Base-by-base conservation (phyloP, 768 basidiomycete genomes). In the Piloderma croceum region DNA sequence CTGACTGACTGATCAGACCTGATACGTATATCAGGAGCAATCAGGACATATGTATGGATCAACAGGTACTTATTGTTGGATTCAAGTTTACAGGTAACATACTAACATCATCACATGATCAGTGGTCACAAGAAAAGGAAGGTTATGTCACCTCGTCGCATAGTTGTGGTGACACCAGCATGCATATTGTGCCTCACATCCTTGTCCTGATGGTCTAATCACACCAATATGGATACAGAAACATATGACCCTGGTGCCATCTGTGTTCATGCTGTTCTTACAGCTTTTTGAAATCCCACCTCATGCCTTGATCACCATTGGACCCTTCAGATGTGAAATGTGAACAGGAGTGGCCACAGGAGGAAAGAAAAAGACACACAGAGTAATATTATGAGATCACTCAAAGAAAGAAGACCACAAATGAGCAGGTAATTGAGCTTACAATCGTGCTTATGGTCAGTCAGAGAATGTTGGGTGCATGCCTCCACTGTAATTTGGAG, bases 201-300 rank as follows among this genome's bases (percentile, higher is more conserved):
- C 94, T 6, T 77, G 90, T 60, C 96, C 96, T 0, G 96, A 99
- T 56, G 96, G 96, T 0, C 65, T 99, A 39, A 90, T 99, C 39
- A 91, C 96, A 3, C 96, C 94, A 1, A 90, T 98, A 57, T 99
- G 96, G 96, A 81, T 98, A 24, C 76, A 91, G 32, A 99, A 98
- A 62, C 96, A 99, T 54, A 88, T 87, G 0, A 79, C 88, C 1
- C 79, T 94, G 24, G 64, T 97, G 0, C 94, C 94, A 0, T 83
- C 89, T 18, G 92, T 97, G 1, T 94, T 97, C 60, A 87, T 98
- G 7, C 70, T 96, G 45, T 96, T 97, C 59, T 64, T 88, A 40
- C 79, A 88, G 41, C 69, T 98, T 45, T 91, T 71, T 54, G 92
- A 97, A 57, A 65, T 65, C 18, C 71, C 74, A 1, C 60, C 61